phyloP scores from a whole-genome alignment of 192 early-diverging fungal species.

The Pilobolus umbonatus region DNA sequence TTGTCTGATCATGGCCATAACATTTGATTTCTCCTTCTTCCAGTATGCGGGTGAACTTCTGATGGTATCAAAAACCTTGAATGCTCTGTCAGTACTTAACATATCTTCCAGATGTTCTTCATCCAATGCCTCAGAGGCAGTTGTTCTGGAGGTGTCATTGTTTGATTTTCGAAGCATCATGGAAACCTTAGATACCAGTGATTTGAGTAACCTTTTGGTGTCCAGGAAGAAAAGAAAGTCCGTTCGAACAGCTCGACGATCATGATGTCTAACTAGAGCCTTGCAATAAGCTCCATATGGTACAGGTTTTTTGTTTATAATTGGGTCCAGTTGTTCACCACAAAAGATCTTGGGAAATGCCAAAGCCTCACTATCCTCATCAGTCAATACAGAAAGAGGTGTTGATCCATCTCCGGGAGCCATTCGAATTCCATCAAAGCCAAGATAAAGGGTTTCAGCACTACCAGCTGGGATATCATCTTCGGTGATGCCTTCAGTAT shows the following conservation, averaged over 20 bases:
- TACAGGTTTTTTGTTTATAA: too few species aligned
- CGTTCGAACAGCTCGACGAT: neutral
- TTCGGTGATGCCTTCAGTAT: neutral
- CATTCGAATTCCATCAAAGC: neutral
- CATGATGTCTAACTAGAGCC: neutral
- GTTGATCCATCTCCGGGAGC: neutral
- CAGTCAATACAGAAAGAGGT: neutral
- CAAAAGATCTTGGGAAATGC: neutral
- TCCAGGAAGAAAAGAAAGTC: neutral
- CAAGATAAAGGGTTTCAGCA: neutral
- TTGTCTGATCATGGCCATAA: neutral
- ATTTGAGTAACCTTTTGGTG: too few species aligned
- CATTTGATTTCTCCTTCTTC: neutral
- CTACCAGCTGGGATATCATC: neutral
- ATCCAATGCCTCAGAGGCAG: neutral
- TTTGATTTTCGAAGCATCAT: neutral
- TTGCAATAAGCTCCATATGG: neutral
- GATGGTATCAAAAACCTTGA: neutral
- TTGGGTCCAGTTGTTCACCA: neutral
- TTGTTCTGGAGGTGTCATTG: neutral
- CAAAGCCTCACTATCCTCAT: neutral
- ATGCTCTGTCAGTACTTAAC: neutral
- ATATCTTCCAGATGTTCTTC: neutral
- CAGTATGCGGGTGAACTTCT: neutral
- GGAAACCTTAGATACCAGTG: neutral